A percentile compares a stretch with the other conserved stretches of the same genome.
Evolutionary conservation across 2,329 filamentous ascomycete species (phyloP).

Genomic region (Raffaelea ambrosiae): DNA sequence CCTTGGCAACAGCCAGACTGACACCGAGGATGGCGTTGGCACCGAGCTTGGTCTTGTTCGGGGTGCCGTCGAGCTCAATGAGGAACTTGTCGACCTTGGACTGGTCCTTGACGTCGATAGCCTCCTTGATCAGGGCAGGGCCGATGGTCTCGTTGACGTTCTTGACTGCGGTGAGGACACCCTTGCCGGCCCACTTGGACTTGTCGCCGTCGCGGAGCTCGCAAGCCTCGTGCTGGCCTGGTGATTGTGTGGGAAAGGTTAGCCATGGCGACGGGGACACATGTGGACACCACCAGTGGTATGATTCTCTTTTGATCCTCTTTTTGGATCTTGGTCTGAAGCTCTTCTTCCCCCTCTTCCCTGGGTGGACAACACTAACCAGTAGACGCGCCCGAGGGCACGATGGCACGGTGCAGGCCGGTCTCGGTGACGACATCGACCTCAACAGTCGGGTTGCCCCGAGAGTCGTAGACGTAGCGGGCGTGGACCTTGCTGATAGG

Average conservation of each 20-base stretch:
- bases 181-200: slow-evolving; percentile 77
- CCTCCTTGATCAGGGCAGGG: slow-evolving; percentile 73
- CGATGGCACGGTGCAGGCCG: slow-evolving; percentile 93
- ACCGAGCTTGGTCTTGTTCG: slow-evolving; percentile 81
- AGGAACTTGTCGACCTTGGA: slow-evolving; percentile 74
- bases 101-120: slow-evolving; percentile 79
- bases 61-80: slow-evolving; percentile 73
- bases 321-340: too few relatives aligned
- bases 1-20: slow-evolving; percentile 76
- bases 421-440: slow-evolving; percentile 95
- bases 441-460: slow-evolving; percentile 96
- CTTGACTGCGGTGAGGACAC: slow-evolving; percentile 75
- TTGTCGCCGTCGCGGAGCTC: slow-evolving; percentile 89
- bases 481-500: slow-evolving; percentile 83
- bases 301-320: too few relatives aligned
- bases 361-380: slow-evolving; percentile 44
- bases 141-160: slow-evolving; percentile 79
- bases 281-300: too few relatives aligned
- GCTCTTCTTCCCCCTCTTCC: too few relatives aligned
- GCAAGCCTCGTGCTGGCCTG: slow-evolving; percentile 81
- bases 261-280: too few relatives aligned
- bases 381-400: slow-evolving; percentile 92
- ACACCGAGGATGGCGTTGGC: slow-evolving; percentile 86
- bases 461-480: slow-evolving; percentile 96
- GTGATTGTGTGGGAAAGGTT: too few relatives aligned